These are phyloP conservation scores for Parachaetomium inaequale DNA, from an alignment of 495 filamentous ascomycete genomes.

Conservation along the genomic window DNA sequence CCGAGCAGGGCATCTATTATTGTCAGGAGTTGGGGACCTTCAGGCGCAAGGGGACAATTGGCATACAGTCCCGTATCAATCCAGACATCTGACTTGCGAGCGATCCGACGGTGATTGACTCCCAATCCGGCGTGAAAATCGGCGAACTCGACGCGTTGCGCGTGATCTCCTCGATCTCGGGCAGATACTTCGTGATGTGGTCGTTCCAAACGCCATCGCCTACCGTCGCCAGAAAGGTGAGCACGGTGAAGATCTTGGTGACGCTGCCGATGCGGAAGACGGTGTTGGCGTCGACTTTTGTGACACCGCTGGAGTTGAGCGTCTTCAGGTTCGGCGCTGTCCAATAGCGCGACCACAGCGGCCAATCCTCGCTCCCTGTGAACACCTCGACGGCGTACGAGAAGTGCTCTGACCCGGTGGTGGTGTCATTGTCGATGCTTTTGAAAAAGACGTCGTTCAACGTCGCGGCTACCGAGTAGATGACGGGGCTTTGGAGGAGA, in stretches of 20 bases:
- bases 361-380: slow-evolving; percentile 37
- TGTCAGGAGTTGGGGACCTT: background rate
- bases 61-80: slow-evolving; percentile 43
- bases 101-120: slow-evolving; percentile 52
- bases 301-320: slow-evolving; percentile 39
- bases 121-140: slow-evolving; percentile 47
- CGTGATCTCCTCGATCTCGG: slow-evolving; percentile 45
- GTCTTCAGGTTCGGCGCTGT: slow-evolving; percentile 42
- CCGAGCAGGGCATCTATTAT: slow-evolving; percentile 38
- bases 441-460: slow-evolving; percentile 33
- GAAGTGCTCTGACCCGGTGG: slow-evolving; percentile 34
- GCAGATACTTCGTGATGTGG: slow-evolving; percentile 49
- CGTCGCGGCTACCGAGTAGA: slow-evolving; percentile 25
- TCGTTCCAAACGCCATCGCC: slow-evolving; percentile 39
- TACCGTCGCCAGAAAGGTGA: slow-evolving; percentile 40
- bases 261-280: slow-evolving; percentile 50
- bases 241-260: slow-evolving; percentile 48
- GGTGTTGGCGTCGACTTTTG: slow-evolving; percentile 40
- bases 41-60: background rate
- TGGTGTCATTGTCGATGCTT: slow-evolving; percentile 37
- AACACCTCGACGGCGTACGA: slow-evolving; percentile 52
- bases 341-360: slow-evolving; percentile 47
- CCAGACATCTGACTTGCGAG: slow-evolving; percentile 54
- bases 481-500: slow-evolving; percentile 26
- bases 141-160: slow-evolving; percentile 30